phyloP scores from a whole-genome alignment of 2,329 filamentous ascomycete species.

The Ophiostoma perfectum region DNA sequence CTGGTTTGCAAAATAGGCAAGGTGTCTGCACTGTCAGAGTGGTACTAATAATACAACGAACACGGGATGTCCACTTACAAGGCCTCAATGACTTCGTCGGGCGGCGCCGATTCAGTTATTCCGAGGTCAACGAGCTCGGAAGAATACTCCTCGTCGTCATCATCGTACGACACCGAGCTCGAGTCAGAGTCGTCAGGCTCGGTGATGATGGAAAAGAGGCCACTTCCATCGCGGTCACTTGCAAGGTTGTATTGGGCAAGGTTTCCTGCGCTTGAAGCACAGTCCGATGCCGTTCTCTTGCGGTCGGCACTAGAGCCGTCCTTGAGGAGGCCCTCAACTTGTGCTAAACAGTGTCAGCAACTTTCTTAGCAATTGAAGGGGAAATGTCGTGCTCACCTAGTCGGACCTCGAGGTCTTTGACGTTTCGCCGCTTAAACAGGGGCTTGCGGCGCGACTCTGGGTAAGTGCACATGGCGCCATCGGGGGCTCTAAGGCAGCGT shows the following conservation, averaged over 20 bases:
- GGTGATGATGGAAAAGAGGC: slow-evolving; percentile 1
- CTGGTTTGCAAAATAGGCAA: slow-evolving; percentile 69
- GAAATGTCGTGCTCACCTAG: slow-evolving; percentile 54
- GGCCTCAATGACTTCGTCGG: slow-evolving; percentile 73
- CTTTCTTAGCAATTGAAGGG: neutral
- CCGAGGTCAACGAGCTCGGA: slow-evolving; percentile 75
- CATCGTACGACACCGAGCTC: neutral
- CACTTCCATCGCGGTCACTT: neutral
- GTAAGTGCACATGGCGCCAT: slow-evolving; percentile 68
- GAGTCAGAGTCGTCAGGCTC: neutral
- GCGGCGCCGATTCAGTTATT: slow-evolving; percentile 73
- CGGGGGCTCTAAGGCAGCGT: slow-evolving; percentile 66
- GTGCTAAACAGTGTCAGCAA: slow-evolving; percentile 44
- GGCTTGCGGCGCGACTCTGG: slow-evolving; percentile 86
- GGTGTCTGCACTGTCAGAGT: slow-evolving; percentile 47
- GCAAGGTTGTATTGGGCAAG: neutral
- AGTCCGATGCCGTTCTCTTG: neutral
- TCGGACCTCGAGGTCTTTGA: slow-evolving; percentile 82
- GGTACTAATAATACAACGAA: neutral
- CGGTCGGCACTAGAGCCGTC: slow-evolving; percentile 40
- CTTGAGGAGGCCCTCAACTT: slow-evolving; percentile 76
- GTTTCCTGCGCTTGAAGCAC: neutral
- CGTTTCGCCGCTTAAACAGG: slow-evolving; percentile 80
- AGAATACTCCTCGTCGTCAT: slow-evolving; percentile 26
- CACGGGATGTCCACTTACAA: slow-evolving; percentile 50